phyloP scores from a whole-genome alignment of 345 rosid genomes.

The Arabidopsis thaliana region DNA sequence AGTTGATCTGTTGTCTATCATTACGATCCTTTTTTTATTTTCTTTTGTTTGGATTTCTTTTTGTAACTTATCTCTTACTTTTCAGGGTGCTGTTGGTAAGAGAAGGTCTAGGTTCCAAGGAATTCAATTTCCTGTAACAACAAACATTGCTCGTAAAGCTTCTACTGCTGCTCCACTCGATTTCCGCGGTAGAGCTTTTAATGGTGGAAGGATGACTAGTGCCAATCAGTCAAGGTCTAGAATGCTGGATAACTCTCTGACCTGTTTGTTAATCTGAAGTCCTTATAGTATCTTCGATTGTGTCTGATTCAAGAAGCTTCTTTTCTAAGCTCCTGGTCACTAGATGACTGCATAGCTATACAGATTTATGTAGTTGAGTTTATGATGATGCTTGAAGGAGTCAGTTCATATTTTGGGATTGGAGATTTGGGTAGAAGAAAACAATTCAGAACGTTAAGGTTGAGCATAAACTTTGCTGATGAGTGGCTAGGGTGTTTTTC shows the following conservation, averaged over 20 bases:
- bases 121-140: conserved; percentile 58
- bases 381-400: not conserved
- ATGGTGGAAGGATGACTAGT: conserved; percentile 49
- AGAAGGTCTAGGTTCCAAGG: conserved; percentile 68
- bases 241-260: conserved; percentile 31
- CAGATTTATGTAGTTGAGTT: conserved; percentile 14
- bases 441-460: not conserved
- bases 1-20: not conserved
- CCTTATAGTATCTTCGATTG: conserved; percentile 13
- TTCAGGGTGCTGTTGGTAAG: conserved; percentile 72
- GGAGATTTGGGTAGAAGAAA: conserved; percentile 3
- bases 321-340: conserved; percentile 1
- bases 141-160: conserved; percentile 64
- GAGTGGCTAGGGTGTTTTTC: conserved; percentile 25
- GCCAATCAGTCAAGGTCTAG: conserved; percentile 68
- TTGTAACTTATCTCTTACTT: conserved; percentile 22
- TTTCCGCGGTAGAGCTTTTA: conserved; percentile 54
- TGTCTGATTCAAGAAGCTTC: conserved; percentile 16
- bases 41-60: not conserved
- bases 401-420: not conserved
- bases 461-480: conserved; percentile 11
- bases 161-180: conserved; percentile 51
- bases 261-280: conserved; percentile 16
- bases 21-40: not conserved
- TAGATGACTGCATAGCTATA: conserved; percentile 5